Evolutionary conservation across 352 stramenopile species (phyloP).

Genomic region (Pilasporangium apinafurcum): DNA sequence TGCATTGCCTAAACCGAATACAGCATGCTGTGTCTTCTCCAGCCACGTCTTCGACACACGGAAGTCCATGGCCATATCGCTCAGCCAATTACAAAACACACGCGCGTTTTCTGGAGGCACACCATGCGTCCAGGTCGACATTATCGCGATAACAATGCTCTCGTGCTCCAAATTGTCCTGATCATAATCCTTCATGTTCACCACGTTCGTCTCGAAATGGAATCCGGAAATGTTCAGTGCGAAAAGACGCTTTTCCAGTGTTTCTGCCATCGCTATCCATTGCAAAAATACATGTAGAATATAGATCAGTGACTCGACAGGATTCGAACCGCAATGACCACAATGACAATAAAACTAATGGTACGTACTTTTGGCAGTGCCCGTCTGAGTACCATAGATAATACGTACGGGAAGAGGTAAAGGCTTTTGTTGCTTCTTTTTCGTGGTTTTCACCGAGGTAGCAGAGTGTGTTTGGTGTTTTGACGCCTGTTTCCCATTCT

Average conservation of each 20-base stretch:
- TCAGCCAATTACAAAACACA: constrained; percentile 82
- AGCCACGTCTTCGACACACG: constrained; percentile 83
- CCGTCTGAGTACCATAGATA: constrained; percentile 83
- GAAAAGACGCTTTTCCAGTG: constrained; percentile 72
- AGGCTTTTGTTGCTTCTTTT: constrained; percentile 14
- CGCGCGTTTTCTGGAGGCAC: constrained; percentile 64
- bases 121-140: constrained; percentile 85
- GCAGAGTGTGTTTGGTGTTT: constrained; percentile 8
- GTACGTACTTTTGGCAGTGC: constrained; percentile 62
- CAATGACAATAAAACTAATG: too few relatives aligned
- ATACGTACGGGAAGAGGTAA: constrained; percentile 61
- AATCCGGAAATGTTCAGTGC: constrained; percentile 74
- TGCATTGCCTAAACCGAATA: constrained; percentile 83
- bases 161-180: constrained; percentile 89
- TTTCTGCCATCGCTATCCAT: constrained; percentile 52
- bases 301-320: too few relatives aligned
- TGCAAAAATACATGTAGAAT: not conserved
- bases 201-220: constrained; percentile 78
- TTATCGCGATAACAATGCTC: constrained; percentile 68
- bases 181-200: constrained; percentile 86
- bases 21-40: constrained; percentile 55
- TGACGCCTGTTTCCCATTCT: constrained; percentile 3
- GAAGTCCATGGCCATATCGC: constrained; percentile 88
- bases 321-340: not conserved
- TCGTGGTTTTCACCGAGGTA: constrained; percentile 2